phyloP scores from a whole-genome alignment of 2,329 filamentous ascomycete genomes.

The Sporothrix phasma region DNA sequence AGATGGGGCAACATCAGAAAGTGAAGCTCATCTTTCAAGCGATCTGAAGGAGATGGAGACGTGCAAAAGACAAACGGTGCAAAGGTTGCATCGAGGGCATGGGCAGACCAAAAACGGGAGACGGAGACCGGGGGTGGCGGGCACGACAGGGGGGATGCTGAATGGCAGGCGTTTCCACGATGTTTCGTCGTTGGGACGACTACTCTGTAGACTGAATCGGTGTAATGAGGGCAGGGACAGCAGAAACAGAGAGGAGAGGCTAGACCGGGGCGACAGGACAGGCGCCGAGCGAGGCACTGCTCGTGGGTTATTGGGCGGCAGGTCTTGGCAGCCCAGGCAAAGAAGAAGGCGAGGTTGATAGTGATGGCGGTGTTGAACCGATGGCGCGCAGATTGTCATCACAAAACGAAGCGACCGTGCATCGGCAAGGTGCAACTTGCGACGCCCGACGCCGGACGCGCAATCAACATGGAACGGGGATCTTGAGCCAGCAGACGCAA shows the following conservation, averaged over 20 bases:
- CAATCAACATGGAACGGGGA: neutral
- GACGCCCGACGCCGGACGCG: neutral
- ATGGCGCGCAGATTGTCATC: neutral
- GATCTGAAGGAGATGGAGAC: too few species aligned
- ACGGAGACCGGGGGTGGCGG: neutral
- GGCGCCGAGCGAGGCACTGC: neutral
- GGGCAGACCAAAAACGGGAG: neutral
- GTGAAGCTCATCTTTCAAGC: neutral
- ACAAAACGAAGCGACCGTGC: neutral
- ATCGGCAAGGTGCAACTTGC: neutral
- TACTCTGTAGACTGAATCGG: neutral
- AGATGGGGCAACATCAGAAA: neutral
- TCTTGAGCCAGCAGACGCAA: neutral
- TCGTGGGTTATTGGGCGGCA: neutral
- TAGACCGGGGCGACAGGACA: neutral
- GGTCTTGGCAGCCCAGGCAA: conserved; percentile 1
- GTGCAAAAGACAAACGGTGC: neutral
- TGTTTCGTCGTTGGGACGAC: neutral
- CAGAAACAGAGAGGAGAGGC: neutral
- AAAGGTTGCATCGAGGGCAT: neutral
- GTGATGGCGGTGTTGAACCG: neutral
- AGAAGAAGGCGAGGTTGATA: neutral
- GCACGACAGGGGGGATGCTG: neutral
- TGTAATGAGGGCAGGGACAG: neutral
- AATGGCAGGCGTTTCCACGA: neutral